Evolutionary conservation across 169 alveolate genomes (phyloP).

Genomic region (Plasmodium gonderi): DNA sequence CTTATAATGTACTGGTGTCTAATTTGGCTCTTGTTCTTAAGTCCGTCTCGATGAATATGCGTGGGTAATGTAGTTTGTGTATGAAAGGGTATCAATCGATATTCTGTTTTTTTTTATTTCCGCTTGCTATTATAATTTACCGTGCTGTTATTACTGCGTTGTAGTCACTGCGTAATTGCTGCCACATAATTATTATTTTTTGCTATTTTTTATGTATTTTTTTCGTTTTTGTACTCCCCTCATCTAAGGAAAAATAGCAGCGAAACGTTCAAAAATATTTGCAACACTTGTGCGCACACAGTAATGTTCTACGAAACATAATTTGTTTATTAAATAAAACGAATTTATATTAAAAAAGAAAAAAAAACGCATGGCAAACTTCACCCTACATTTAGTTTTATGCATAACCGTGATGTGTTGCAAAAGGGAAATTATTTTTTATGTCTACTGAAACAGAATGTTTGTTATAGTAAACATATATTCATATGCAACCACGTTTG

Average conservation of each 20-base stretch:
- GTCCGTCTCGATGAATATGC: too few species aligned
- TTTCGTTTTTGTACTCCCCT: background rate
- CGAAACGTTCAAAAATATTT: background rate
- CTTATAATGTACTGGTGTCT: background rate
- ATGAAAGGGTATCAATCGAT: too few species aligned
- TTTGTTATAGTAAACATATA: background rate
- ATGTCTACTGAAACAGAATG: background rate
- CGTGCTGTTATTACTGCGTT: background rate
- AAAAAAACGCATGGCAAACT: too few species aligned
- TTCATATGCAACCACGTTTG: background rate
- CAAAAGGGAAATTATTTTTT: background rate
- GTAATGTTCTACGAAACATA: background rate
- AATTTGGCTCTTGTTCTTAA: too few species aligned
- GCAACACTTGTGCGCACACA: slow-evolving; percentile 3
- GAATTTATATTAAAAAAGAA: background rate
- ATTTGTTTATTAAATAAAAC: background rate
- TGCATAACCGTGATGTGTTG: background rate
- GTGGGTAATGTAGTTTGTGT: too few species aligned
- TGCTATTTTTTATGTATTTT: background rate
- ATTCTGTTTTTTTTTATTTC: too few species aligned
- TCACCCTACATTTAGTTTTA: background rate
- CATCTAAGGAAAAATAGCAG: background rate
- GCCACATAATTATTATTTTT: background rate
- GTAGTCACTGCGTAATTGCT: background rate
- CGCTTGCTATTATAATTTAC: too few species aligned